A percentile compares a stretch with the other conserved stretches of the same genome.
Evolutionary conservation across 495 filamentous ascomycete genomes (phyloP).

Genomic region (Amorphotheca resinae): DNA sequence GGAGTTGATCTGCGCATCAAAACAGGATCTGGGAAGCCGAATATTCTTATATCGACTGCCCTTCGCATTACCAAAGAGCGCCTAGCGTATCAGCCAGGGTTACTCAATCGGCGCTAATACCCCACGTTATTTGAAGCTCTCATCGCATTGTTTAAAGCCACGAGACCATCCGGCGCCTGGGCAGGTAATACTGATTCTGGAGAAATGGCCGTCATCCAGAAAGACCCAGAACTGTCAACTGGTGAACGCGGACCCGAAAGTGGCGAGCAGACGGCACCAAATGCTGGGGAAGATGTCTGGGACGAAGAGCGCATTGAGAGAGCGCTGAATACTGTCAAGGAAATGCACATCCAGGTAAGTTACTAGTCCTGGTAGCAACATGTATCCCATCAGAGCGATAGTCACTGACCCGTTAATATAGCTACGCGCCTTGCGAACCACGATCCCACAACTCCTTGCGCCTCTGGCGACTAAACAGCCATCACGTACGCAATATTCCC

Average conservation of each 20-base stretch:
- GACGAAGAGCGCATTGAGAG: constrained; percentile 19
- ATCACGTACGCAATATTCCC: constrained; percentile 23
- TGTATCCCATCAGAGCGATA: no score
- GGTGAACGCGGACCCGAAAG: not conserved
- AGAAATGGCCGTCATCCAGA: not conserved
- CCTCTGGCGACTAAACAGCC: constrained; percentile 27
- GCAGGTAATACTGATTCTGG: not conserved
- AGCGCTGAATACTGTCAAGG: constrained; percentile 17
- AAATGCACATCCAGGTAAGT: constrained; percentile 21
- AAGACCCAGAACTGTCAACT: not conserved
- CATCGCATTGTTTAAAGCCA: not conserved
- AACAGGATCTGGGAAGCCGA: no score
- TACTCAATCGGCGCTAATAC: not conserved
- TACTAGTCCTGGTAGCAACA: not conserved
- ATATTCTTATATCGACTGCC: not conserved
- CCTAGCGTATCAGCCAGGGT: not conserved
- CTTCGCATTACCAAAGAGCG: not conserved
- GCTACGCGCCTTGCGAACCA: constrained; percentile 31
- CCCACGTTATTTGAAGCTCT: not conserved
- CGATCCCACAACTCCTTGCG: constrained; percentile 33
- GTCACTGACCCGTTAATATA: constrained; percentile 12
- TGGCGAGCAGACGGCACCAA: not conserved
- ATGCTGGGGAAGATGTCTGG: constrained; percentile 13
- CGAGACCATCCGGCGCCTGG: not conserved
- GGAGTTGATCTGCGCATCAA: no score